A percentile compares a stretch with the other conserved stretches of the same genome.
These are phyloP conservation scores for Phaseolus coccineus DNA, from an alignment of 331 rosid species.

Conservation along the genomic window DNA sequence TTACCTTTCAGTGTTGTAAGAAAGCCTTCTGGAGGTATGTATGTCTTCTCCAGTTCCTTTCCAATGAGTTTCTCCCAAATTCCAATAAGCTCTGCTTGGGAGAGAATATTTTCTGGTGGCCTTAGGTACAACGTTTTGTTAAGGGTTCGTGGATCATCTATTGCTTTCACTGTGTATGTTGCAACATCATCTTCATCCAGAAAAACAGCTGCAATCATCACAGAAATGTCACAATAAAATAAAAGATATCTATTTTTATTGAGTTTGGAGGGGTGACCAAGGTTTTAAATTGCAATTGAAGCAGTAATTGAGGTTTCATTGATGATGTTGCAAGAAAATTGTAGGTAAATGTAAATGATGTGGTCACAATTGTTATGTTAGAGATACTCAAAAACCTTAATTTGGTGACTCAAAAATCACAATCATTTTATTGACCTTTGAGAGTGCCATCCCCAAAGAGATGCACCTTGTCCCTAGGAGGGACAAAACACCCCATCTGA, in stretches of 20 bases:
- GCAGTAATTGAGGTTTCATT: background rate
- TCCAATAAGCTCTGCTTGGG: constrained; percentile 66
- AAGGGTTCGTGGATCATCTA: constrained; percentile 79
- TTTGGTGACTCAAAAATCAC: too few relatives aligned
- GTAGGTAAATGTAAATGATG: too few relatives aligned
- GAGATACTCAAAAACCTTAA: too few relatives aligned
- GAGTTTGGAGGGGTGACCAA: background rate
- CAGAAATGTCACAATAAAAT: background rate
- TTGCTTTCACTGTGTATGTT: constrained; percentile 70
- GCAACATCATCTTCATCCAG: constrained; percentile 82
- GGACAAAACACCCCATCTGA: constrained; percentile 73
- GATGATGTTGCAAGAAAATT: too few relatives aligned
- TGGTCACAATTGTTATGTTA: too few relatives aligned
- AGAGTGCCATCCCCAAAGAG: constrained; percentile 77
- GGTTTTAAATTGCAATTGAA: background rate
- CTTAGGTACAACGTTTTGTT: constrained; percentile 82
- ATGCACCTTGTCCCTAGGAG: constrained; percentile 69
- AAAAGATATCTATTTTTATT: background rate
- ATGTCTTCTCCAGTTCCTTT: constrained; percentile 57
- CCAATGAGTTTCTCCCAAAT: constrained; percentile 77
- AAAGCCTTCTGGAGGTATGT: constrained; percentile 60
- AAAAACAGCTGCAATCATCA: constrained; percentile 49
- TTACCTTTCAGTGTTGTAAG: constrained; percentile 74
- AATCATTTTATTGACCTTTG: constrained; percentile 57
- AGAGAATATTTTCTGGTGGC: constrained; percentile 73